Base-by-base conservation (phyloP, 2,329 filamentous ascomycete genomes). In the Dactylella cylindrospora region DNA sequence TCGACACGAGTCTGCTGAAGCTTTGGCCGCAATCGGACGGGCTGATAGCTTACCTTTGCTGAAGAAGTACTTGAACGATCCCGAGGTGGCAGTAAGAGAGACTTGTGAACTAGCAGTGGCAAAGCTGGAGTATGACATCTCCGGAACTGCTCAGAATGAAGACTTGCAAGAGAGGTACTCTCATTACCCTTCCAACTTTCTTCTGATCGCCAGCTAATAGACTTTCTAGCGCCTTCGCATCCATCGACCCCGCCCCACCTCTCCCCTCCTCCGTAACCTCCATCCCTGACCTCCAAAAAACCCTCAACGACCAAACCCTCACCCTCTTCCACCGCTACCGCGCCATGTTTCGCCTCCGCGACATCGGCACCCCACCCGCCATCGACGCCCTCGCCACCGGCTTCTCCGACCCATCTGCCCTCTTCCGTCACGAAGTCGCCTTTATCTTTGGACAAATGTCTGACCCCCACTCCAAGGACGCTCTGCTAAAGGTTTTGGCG, bases 401-500 rank as follows among this genome's bases (percentile, higher is more conserved):
- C 12, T 84, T 98, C 68, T 78, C 79, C 25, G 93, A 98, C 72
- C 79, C 84, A 13, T 96, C 90, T 41, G 90, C 90, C 3, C 82
- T 98, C 5, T 97, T 98, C 80, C 85, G 93, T 67, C 93, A 98
- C 76, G 93, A 98, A 73, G 90, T 98, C 67, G 93, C 93, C 10
- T 98, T 98, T 72, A 93, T 98, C 10, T 98, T 98, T 68, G 93
- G 93, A 51, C 93, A 98, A 74, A 79, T 98, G 46, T 90, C 87
- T 51, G 93, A 98, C 71, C 93, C 93, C 1, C 91, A 91, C n/a
- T 95, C 90, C 1, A 96, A 98, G 67, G 90, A 93, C 3, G 88
- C 88, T 60, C 80, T 98, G 57, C 85, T 86, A 12, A 82, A 81
- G 45, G 84, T 87, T 1, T 78, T 98, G 59, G 86, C 86, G 69